Percentiles rank a stretch among this genome's conserved stretches.
These are phyloP conservation scores for Blastomyces parvus DNA, from an alignment of 2,329 filamentous ascomycete genomes.

Conservation along the genomic window DNA sequence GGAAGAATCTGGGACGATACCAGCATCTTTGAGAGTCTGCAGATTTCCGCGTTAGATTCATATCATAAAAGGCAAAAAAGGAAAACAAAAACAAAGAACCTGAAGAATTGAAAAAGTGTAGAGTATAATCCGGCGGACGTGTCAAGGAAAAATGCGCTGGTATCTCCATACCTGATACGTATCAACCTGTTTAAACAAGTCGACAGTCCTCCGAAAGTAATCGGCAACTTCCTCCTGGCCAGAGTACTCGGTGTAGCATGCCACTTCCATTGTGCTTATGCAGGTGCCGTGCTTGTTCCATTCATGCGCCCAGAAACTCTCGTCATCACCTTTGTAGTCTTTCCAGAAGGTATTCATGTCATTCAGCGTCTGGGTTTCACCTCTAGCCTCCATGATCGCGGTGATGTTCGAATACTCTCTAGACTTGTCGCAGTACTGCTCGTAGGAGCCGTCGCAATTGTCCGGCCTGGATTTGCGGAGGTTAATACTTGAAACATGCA, in stretches of 20 bases:
- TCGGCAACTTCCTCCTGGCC: conserved; percentile 49
- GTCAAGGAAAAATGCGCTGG: not conserved
- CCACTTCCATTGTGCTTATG: conserved; percentile 56
- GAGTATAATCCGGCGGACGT: not conserved
- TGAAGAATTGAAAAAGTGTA: not conserved
- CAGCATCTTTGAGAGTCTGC: conserved; percentile 39
- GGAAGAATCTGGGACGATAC: conserved; percentile 43
- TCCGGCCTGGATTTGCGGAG: conserved; percentile 32
- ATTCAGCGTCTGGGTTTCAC: conserved; percentile 41
- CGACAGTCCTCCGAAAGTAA: conserved; percentile 47
- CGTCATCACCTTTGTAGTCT: conserved; percentile 45
- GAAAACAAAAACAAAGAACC: no score
- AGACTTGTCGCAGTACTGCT: conserved; percentile 45
- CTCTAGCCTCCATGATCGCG: conserved; percentile 43
- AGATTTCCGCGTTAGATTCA: not conserved
- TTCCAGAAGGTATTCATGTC: conserved; percentile 56
- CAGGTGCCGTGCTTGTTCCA: conserved; percentile 66
- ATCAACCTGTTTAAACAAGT: conserved; percentile 47
- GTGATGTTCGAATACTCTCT: conserved; percentile 51
- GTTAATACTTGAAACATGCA: not conserved
- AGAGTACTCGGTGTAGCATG: conserved; percentile 52
- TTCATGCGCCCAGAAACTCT: conserved; percentile 59
- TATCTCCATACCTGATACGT: conserved; percentile 39
- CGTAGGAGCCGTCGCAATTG: conserved; percentile 50
- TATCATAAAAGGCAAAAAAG: not conserved